Conservation (phyloP, 805 yeast species). For the Candida yuanshanica region DNA sequence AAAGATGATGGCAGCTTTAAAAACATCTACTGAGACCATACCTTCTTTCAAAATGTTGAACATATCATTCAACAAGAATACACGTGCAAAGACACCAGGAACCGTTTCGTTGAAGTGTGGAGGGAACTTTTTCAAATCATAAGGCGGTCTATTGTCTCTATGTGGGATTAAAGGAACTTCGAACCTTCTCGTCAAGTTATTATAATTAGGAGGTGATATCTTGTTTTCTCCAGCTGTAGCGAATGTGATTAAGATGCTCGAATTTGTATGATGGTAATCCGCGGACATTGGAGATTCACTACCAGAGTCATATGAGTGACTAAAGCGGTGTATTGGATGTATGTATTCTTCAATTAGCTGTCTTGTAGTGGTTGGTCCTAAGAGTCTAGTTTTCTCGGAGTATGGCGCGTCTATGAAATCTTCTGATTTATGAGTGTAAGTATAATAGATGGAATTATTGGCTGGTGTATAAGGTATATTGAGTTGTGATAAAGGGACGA, state of each 20-base stretch:
- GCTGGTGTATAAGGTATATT: no score
- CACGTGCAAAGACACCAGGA: conserved; percentile 9
- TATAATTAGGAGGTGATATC: background rate
- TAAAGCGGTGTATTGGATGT: background rate
- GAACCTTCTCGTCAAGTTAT: background rate
- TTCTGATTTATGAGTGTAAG: background rate
- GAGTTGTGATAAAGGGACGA: no score
- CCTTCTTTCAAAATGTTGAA: conserved; percentile 2
- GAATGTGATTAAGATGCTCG: background rate
- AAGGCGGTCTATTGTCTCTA: conserved; percentile 5
- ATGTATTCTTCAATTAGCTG: background rate
- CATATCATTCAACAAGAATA: conserved; percentile 9
- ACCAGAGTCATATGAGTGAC: background rate
- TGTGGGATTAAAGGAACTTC: conserved; percentile 13
- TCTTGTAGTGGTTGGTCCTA: background rate
- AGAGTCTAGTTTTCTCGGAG: background rate
- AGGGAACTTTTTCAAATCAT: conserved; percentile 5
- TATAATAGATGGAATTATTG: no score
- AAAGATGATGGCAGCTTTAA: conserved; percentile 10
- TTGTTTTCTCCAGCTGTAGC: background rate
- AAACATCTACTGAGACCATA: background rate
- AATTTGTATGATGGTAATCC: background rate
- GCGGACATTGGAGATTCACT: background rate
- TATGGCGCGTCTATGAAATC: no score
- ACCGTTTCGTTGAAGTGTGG: conserved; percentile 18